A percentile compares a stretch with the other conserved stretches of the same genome.
These are phyloP conservation scores for Rubia balearica DNA, from an alignment of 305 asterid genomes.

Conservation along the genomic window DNA sequence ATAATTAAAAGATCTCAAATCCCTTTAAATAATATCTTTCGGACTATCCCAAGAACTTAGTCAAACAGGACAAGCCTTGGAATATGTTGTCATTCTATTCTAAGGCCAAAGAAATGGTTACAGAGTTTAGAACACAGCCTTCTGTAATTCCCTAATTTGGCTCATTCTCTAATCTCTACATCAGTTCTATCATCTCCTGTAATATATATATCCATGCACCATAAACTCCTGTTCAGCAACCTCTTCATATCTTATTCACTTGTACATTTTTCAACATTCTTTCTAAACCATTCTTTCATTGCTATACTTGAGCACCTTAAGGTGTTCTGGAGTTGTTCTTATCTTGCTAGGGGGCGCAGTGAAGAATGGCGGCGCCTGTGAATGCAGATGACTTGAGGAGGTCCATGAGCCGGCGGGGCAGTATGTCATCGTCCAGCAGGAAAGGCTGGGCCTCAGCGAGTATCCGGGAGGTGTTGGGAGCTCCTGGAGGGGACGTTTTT, in stretches of 20 bases:
- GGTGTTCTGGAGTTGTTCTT: constrained; percentile 15
- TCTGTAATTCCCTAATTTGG: constrained; percentile 16
- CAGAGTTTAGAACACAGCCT: constrained; percentile 14
- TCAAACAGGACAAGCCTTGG: constrained; percentile 16
- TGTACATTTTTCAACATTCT: constrained; percentile 6
- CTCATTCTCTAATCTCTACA: constrained; percentile 2
- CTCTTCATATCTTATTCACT: neutral
- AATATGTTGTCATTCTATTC: constrained; percentile 8
- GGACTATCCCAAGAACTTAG: constrained; percentile 7
- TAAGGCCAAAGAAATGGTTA: neutral
- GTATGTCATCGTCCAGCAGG: constrained; percentile 44
- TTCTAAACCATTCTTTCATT: neutral
- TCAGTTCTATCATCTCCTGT: neutral
- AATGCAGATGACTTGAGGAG: constrained; percentile 43
- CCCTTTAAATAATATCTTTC: neutral
- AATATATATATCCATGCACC: constrained; percentile 9
- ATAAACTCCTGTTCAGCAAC: neutral
- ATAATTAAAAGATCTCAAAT: neutral
- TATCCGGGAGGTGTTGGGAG: constrained; percentile 59
- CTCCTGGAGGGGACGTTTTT: constrained; percentile 66
- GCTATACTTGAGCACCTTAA: constrained; percentile 7
- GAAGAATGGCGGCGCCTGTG: constrained; percentile 36
- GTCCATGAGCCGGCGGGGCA: constrained; percentile 48
- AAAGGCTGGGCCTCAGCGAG: constrained; percentile 81
- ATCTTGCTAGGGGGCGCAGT: neutral